phyloP scores from a whole-genome alignment of 176 grass and related monocot genomes.

The Carex cristatella region DNA sequence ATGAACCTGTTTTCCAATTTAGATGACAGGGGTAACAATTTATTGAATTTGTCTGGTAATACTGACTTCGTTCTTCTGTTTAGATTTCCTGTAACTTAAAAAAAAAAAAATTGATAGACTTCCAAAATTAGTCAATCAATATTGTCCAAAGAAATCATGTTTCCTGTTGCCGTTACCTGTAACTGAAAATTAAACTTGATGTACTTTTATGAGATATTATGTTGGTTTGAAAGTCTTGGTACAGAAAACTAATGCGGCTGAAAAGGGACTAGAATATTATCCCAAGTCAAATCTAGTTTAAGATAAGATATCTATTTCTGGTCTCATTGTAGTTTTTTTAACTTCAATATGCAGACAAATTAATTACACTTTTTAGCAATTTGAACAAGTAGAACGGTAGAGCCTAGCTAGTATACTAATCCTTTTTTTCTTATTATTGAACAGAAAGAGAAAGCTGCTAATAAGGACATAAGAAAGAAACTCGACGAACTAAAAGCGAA shows the following conservation, averaged over 20 bases:
- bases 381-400: constrained; percentile 8
- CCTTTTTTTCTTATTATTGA: constrained; percentile 3
- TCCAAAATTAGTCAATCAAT: constrained; percentile 1
- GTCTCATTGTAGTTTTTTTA: constrained; percentile 1
- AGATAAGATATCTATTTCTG: background rate
- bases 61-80: background rate
- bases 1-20: background rate
- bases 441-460: constrained; percentile 79
- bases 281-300: background rate
- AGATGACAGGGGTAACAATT: background rate
- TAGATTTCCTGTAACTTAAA: background rate
- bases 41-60: background rate
- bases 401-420: background rate
- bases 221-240: background rate
- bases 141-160: background rate
- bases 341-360: background rate
- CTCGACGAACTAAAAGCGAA: constrained; percentile 60
- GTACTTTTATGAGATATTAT: background rate
- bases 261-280: background rate
- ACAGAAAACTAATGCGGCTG: background rate
- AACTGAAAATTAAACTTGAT: background rate
- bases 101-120: background rate
- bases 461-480: constrained; percentile 54
- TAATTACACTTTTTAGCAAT: background rate
- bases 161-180: background rate